A percentile compares a stretch with the other conserved stretches of the same genome.
These are phyloP conservation scores for Alopecurus myosuroides DNA, from an alignment of 176 grass and related monocot genomes.

Conservation along the genomic window DNA sequence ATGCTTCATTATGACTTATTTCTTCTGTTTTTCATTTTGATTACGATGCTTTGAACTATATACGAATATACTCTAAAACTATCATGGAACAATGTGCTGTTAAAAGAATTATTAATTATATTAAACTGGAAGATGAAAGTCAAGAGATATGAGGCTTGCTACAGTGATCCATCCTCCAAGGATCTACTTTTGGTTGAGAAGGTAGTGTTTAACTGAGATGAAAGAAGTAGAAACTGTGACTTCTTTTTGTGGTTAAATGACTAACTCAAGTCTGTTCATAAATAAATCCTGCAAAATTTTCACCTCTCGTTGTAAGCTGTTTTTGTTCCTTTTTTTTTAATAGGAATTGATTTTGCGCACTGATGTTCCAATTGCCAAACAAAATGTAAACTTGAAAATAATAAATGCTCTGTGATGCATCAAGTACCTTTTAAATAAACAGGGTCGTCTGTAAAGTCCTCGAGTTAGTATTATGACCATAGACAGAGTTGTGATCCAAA, in stretches of 20 bases:
- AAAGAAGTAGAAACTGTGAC: neutral
- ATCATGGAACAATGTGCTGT: neutral
- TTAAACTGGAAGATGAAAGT: neutral
- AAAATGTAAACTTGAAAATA: neutral
- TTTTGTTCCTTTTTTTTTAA: neutral
- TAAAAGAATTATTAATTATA: neutral
- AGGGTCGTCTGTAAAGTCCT: neutral
- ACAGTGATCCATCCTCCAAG: neutral
- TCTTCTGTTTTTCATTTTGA: neutral
- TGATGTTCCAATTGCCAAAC: neutral
- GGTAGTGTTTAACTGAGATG: neutral
- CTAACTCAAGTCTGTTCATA: neutral
- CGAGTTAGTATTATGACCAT: neutral
- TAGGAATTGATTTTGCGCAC: neutral
- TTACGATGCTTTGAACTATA: neutral
- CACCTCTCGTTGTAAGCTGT: neutral
- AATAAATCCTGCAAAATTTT: neutral
- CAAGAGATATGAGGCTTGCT: conserved; percentile 1
- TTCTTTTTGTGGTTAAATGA: neutral
- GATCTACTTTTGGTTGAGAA: conserved; percentile 13
- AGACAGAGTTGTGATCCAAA: neutral
- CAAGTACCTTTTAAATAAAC: neutral
- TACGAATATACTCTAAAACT: neutral
- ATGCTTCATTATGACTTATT: conserved; percentile 3
- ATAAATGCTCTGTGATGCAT: neutral